Evolutionary conservation across 345 rosid genomes (phyloP).

Genomic region (Streptanthus diversifolius): DNA sequence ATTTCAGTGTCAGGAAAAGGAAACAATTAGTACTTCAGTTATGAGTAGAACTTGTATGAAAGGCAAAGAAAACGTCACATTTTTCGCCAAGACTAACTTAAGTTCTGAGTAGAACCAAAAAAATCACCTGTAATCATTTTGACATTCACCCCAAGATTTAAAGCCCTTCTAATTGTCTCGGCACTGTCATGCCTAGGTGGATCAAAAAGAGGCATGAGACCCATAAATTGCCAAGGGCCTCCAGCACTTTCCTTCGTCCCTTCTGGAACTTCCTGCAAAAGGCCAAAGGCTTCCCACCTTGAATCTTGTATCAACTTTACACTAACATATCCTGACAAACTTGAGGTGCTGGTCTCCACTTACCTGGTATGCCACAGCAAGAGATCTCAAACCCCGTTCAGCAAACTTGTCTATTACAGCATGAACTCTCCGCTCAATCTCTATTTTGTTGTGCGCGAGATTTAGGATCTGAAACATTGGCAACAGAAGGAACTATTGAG

Average conservation of each 20-base stretch:
- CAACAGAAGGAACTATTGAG: background rate
- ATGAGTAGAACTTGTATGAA: background rate
- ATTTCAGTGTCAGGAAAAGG: background rate
- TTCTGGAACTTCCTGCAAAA: conserved; percentile 86
- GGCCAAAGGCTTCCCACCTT: background rate
- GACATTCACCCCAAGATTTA: conserved; percentile 94
- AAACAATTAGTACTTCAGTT: too few species aligned
- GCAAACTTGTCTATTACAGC: conserved; percentile 94
- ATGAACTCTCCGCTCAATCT: conserved; percentile 90
- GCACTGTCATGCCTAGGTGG: conserved; percentile 99
- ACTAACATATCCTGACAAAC: background rate
- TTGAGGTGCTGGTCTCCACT: background rate
- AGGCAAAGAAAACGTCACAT: background rate
- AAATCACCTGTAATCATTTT: conserved; percentile 91
- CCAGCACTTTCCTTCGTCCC: conserved; percentile 86
- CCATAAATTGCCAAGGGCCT: conserved; percentile 94
- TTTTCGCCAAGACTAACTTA: background rate
- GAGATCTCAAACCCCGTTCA: conserved; percentile 90
- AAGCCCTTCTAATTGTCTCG: conserved; percentile 88
- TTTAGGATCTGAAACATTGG: conserved; percentile 58
- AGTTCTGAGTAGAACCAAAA: conserved; percentile 19
- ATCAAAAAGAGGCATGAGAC: conserved; percentile 98
- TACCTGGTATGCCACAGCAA: conserved; percentile 97
- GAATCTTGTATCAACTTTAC: conserved; percentile 7
- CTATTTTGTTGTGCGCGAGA: conserved; percentile 83